Base-by-base conservation (phyloP, 1,284 basidiomycete species). In the Caloboletus firmus region DNA sequence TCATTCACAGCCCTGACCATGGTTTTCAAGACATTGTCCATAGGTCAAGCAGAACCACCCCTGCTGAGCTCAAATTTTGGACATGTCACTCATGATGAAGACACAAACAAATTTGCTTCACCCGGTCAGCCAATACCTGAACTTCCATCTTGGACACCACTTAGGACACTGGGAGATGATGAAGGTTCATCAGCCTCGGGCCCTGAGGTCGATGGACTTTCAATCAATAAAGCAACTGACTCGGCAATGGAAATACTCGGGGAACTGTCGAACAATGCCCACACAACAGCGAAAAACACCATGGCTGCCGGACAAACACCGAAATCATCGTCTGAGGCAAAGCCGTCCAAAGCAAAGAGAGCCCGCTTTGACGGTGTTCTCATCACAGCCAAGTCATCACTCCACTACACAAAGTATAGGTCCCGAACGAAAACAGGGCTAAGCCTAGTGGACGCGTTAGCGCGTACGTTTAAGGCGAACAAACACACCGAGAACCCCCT, bases 131-230 rank as follows among this genome's bases (percentile, higher is more conserved):
- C 4, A 40, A 11, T 12, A 40, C 6, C 18, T 62, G 63, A 68
- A 36, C 59, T 68, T 41, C 65, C 65, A 43, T 56, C 67, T 8
- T 71, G 68, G 65, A 71, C 67, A 26, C 48, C 65, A 46, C 45
- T 66, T 2, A 54, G 36, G 30, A 30, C 36, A 49, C 12, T 20
- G 0, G 44, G 18, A 49, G 45, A 36, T 39, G 50, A 50, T 41
- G 49, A 43, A 13, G 20, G 17, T 30, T 43, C 41, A 42, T 30
- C 26, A 18, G n/a, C 15, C 28, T 32, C 57, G 15, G 48, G 66
- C 8, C 28, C n/a, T 11, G 52, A 55, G 30, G 54, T 28, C 35
- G 52, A 66, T 45, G 46, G 55, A 36, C 40, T 48, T 46, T 34
- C 52, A 37, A 30, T 26, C 18, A 22, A 11, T 47, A 42, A 18